Base-by-base conservation (phyloP, 805 yeast genomes). In the Saccharomycopsis capsularis region DNA sequence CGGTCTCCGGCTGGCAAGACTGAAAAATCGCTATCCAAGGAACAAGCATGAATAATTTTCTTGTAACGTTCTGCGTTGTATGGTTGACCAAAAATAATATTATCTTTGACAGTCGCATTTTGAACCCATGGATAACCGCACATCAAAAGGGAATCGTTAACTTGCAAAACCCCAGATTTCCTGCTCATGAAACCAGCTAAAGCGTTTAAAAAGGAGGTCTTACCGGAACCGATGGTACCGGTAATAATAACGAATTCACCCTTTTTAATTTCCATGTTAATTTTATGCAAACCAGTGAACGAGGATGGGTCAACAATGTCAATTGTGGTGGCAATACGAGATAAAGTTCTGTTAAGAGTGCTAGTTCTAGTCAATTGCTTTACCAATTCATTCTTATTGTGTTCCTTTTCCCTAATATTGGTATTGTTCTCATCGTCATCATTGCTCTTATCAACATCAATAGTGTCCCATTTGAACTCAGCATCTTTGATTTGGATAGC, bases 201-300 rank as follows among this genome's bases (percentile, higher is more conserved):
- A 0, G 90, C 88, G 55, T 69, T 69, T 44, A 85, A 68, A 23
- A 86, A 65, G 0, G 90, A 82, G 0, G 89, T 70, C 61, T 85
- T 85, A 42, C 95, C 95, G 2, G 84, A 71, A 1, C 95, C 95
- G 57, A 85, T 83, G 2, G 79, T 60, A 30, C 95, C 95, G 0
- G 91, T 84, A 23, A 85, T 72, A 51, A 84, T 83, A 5, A 85
- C 66, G 50, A 85, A 81, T 60, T 84, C 90, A 19, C 81, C 81
- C 43, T 71, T 73, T 39, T 69, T 62, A 50, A 84, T 68, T 0
- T 65, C 56, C 16, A 83, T 57, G 45, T 74, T 65, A 44, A 81
- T 62, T 54, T 78, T 57, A 6, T 60, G 46, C 18, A 51, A 39
- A 7, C 54, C 54, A 25, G 47, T 46, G 32, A 51, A 51, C n/a